These are phyloP conservation scores for Juglanconis oblonga DNA, from an alignment of 2,329 filamentous ascomycete species.

Conservation along the genomic window DNA sequence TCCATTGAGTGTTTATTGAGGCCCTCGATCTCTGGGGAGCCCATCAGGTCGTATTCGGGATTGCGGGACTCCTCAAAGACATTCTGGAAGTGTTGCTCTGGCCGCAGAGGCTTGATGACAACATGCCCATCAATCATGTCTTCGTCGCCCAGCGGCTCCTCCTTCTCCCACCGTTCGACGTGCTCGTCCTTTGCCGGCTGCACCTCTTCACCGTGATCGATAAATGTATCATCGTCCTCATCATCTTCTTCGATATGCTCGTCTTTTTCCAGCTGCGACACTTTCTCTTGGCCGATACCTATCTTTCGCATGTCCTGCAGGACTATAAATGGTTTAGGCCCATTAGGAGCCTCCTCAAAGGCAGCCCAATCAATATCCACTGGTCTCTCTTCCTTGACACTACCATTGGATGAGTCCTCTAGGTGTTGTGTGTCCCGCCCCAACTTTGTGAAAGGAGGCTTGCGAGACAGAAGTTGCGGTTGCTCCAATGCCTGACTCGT, in stretches of 20 bases:
- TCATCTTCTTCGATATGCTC: neutral
- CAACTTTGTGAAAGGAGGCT: neutral
- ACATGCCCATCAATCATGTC: neutral
- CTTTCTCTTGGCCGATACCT: neutral
- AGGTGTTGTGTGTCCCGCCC: too few relatives aligned
- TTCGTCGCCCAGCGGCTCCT: neutral
- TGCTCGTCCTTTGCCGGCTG: neutral
- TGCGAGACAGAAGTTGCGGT: neutral
- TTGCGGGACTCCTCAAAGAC: neutral
- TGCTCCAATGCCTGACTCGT: neutral
- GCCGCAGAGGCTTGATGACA: too few relatives aligned
- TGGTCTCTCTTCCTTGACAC: neutral
- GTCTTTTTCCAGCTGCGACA: neutral
- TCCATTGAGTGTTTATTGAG: neutral
- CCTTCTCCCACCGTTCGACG: neutral
- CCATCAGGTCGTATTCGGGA: neutral
- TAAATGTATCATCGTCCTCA: neutral
- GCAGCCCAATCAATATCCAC: neutral
- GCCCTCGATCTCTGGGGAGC: neutral
- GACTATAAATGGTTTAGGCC: neutral
- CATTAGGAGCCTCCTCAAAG: neutral
- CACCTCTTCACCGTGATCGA: neutral
- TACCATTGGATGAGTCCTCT: neutral
- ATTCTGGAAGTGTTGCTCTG: neutral
- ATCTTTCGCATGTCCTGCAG: neutral